Evolutionary conservation across 2,329 filamentous ascomycete species (phyloP), one percentile per base, ranked within the genome.

Genomic region (Huntiella decipiens): DNA sequence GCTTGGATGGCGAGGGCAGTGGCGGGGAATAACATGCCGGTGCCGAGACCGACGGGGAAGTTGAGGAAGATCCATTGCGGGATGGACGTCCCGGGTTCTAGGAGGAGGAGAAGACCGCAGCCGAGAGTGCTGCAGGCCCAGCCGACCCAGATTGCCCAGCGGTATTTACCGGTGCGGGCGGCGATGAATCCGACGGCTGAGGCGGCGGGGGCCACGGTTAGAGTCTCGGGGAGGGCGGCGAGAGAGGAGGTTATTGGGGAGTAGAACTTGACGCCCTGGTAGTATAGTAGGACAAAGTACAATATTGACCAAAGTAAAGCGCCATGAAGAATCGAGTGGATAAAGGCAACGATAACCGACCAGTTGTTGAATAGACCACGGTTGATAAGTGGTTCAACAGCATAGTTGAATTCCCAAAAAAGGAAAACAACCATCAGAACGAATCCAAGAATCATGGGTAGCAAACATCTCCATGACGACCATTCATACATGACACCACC

Each of bases 401-500:
- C 66, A 31, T 67, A 57, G 42, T 60, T 63, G 8, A 63, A 60
- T 56, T 80, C 74, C 53, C 71, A 79, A 17, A 69, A 58, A 7
- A 64, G 61, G 53, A 77, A 77, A 5, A 53, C 60, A 2, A 67
- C 52, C 3, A 82, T 56, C 1, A 71, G 67, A 1, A 61, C 56
- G 0, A 61, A 54, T 1, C 77, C 76, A 6, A 80, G 35, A 3
- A 74, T 56, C 11, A 83, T 58, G 0, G 77, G 78, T 1, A 77
- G 65, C 2, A 83, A 60, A 0, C 74, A 77, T 1, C 66, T 65
- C 66, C 71, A 79, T 3, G 67, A 74, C 38, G 61, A 56, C 79
- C 78, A 83, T 0, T 66, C 54, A 55, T 79, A 82, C 60, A 77
- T 71, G 6, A 79, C 66, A 34, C 76, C 77, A 7, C 76, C 79